These are phyloP conservation scores for Colletotrichum lindemuthianum DNA, from an alignment of 2,329 filamentous ascomycete genomes.

Conservation along the genomic window DNA sequence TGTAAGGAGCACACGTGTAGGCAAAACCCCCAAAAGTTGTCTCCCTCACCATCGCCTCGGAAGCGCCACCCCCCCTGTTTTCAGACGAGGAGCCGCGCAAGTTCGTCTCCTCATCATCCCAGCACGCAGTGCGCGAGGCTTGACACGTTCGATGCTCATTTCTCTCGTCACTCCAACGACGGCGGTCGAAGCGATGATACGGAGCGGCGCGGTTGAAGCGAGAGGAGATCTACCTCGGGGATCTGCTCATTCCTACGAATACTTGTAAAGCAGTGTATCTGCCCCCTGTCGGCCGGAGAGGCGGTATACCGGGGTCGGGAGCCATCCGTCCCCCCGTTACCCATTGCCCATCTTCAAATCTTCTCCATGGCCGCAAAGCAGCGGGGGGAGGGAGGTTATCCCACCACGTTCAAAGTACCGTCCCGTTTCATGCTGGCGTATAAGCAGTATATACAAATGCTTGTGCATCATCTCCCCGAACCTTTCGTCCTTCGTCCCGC, in stretches of 20 bases:
- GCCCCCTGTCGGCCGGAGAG: constrained; percentile 10
- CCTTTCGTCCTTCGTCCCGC: too few species aligned
- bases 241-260: constrained; percentile 21
- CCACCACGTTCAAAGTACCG: background rate
- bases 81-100: constrained; percentile 9
- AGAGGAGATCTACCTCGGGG: constrained; percentile 17
- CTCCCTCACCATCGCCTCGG: constrained; percentile 17
- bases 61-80: background rate
- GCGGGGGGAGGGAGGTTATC: background rate
- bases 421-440: too few species aligned
- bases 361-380: constrained; percentile 2
- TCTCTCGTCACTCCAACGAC: too few species aligned
- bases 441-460: too few species aligned
- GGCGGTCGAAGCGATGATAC: constrained; percentile 8
- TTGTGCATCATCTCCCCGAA: too few species aligned
- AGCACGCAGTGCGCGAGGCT: too few species aligned
- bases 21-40: constrained; percentile 10
- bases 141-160: too few species aligned
- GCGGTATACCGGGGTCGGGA: constrained; percentile 25
- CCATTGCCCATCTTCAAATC: constrained; percentile 16
- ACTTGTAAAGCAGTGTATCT: too few species aligned
- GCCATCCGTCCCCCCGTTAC: constrained; percentile 20
- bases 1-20: constrained; percentile 24
- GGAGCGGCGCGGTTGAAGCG: constrained; percentile 5
- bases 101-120: background rate